Percentiles rank a stretch among this genome's conserved stretches.
These are phyloP conservation scores for Cicer arietinum DNA, from an alignment of 306 rosid species.

Conservation along the genomic window DNA sequence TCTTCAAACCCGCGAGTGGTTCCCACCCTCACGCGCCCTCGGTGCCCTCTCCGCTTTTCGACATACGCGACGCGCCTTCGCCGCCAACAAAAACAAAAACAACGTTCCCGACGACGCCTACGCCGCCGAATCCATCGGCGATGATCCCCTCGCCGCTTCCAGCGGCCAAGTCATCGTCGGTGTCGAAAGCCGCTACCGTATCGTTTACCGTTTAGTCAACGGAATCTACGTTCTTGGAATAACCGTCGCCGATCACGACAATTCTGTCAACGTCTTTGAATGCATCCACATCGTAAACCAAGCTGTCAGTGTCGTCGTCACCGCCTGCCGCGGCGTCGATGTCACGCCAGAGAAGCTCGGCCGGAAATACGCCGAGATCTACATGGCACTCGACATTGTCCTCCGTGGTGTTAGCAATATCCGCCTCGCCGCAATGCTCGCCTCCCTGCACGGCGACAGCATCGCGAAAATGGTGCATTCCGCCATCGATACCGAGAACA, in stretches of 20 bases:
- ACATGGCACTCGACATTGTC: constrained; percentile 95
- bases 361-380: constrained; percentile 90
- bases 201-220: constrained; percentile 90
- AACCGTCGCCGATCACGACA: constrained; percentile 84
- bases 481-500: constrained; percentile 76
- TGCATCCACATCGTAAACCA: constrained; percentile 93
- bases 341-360: constrained; percentile 93
- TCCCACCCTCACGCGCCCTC: constrained; percentile 90
- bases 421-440: constrained; percentile 95
- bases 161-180: constrained; percentile 96
- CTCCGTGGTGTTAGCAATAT: constrained; percentile 84
- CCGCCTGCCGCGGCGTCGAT: constrained; percentile 92
- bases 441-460: constrained; percentile 86
- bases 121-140: constrained; percentile 78
- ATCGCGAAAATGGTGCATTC: constrained; percentile 97
- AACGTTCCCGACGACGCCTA: constrained; percentile 55
- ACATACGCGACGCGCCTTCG: constrained; percentile 75
- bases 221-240: constrained; percentile 88
- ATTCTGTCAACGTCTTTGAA: constrained; percentile 84
- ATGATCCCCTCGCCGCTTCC: constrained; percentile 87
- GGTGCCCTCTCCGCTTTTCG: constrained; percentile 90
- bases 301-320: constrained; percentile 81
- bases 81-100: constrained; percentile 48
- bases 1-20: constrained; percentile 94
- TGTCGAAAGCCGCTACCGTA: constrained; percentile 86